phyloP scores from a whole-genome alignment of 108 stramenopile species.

The Craspedostauros australis region DNA sequence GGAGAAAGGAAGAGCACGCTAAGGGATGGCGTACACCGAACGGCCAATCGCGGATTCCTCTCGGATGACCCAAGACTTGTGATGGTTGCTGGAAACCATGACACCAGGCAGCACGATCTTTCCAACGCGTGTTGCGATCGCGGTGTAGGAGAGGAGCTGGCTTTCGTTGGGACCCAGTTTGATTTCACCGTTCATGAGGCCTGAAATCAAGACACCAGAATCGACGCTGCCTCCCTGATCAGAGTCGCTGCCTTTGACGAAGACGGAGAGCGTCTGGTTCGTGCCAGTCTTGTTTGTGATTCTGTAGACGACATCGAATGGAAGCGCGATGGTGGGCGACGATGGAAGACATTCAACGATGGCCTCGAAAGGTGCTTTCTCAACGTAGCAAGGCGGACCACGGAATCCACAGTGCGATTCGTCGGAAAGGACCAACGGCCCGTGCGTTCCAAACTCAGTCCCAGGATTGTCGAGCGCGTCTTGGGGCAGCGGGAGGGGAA shows the following conservation, averaged over 20 bases:
- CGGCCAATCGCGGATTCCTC: constrained; percentile 2
- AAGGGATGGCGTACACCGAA: background rate
- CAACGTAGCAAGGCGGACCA: constrained; percentile 61
- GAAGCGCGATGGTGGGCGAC: constrained; percentile 45
- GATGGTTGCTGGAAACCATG: constrained; percentile 42
- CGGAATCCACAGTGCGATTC: constrained; percentile 39
- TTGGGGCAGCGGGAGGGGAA: constrained; percentile 23
- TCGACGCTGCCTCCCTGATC: constrained; percentile 1
- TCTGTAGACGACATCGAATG: constrained; percentile 55
- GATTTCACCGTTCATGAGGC: constrained; percentile 38
- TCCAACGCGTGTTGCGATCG: constrained; percentile 57
- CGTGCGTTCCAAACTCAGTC: constrained; percentile 31
- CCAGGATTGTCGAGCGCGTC: constrained; percentile 4
- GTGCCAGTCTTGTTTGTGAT: constrained; percentile 54
- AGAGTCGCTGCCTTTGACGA: constrained; percentile 30
- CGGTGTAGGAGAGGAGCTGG: constrained; percentile 46
- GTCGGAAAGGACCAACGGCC: constrained; percentile 43
- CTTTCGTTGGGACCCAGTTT: constrained; percentile 54
- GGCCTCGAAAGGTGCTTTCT: constrained; percentile 63
- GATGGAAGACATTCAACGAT: constrained; percentile 30
- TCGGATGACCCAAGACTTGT: constrained; percentile 59
- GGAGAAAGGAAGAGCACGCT: no score
- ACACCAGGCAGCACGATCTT: constrained; percentile 40
- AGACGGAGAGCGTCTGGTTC: constrained; percentile 48
- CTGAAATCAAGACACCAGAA: constrained; percentile 42